phyloP scores from a whole-genome alignment of 306 rosid species.

The Medicago lupulina region DNA sequence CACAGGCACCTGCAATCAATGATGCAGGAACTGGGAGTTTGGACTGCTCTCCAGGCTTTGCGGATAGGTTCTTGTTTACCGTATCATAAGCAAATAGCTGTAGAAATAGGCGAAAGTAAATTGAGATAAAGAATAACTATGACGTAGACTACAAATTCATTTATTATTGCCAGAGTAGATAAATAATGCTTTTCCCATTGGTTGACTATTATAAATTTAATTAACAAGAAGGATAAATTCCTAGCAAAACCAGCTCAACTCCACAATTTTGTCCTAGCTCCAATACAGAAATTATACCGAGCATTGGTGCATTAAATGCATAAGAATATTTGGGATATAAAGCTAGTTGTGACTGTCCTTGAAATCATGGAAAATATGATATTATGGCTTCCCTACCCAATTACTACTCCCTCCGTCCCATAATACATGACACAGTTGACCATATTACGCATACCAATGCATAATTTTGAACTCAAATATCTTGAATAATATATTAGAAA shows the following conservation, averaged over 20 bases:
- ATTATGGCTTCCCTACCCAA: too few relatives aligned
- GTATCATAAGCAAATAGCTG: constrained; percentile 97
- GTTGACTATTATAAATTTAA: background rate
- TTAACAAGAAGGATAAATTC: constrained; percentile 11
- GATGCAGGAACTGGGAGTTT: constrained; percentile 86
- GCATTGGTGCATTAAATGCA: background rate
- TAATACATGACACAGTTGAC: too few relatives aligned
- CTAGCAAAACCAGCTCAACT: constrained; percentile 16
- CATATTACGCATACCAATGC: too few relatives aligned
- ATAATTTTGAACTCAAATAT: too few relatives aligned
- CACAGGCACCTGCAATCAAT: constrained; percentile 94
- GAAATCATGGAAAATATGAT: background rate
- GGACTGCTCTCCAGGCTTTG: constrained; percentile 77
- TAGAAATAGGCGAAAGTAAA: constrained; percentile 41
- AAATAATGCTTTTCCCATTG: background rate
- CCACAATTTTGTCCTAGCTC: constrained; percentile 19
- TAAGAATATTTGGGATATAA: background rate
- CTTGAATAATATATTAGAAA: too few relatives aligned
- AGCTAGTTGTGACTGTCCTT: background rate
- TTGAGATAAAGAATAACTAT: constrained; percentile 39
- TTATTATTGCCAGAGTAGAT: background rate
- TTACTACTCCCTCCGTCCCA: too few relatives aligned
- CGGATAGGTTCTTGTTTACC: constrained; percentile 76
- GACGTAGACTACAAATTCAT: background rate
- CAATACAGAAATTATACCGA: background rate